Percentiles rank a stretch among this genome's conserved stretches.
These are phyloP conservation scores for Citrus trifoliata DNA, from an alignment of 345 rosid species.

Conservation along the genomic window DNA sequence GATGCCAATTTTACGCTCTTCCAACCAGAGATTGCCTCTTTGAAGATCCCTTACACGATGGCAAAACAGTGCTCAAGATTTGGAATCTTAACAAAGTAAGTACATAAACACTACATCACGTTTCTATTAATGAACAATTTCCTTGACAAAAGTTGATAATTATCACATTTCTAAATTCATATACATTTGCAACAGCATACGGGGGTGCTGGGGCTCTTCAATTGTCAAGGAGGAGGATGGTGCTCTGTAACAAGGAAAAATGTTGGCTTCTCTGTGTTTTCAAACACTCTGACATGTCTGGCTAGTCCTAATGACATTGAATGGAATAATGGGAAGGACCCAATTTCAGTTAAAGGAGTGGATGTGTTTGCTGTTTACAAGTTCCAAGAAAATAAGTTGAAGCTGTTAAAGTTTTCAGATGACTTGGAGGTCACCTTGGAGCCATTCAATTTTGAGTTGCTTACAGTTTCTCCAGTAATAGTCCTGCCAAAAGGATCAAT, in stretches of 20 bases:
- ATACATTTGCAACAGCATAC: slow-evolving; percentile 27
- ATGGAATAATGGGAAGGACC: slow-evolving; percentile 44
- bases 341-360: slow-evolving; percentile 13
- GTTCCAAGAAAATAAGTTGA: slow-evolving; percentile 15
- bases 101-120: background rate
- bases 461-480: slow-evolving; percentile 29
- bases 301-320: slow-evolving; percentile 40
- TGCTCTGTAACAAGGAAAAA: slow-evolving; percentile 42
- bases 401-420: slow-evolving; percentile 12
- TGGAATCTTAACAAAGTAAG: slow-evolving; percentile 62
- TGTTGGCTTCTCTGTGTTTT: slow-evolving; percentile 39
- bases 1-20: slow-evolving; percentile 52
- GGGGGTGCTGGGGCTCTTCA: slow-evolving; percentile 54
- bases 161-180: background rate
- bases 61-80: slow-evolving; percentile 62
- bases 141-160: background rate
- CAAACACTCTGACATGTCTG: slow-evolving; percentile 32
- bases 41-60: slow-evolving; percentile 55
- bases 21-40: slow-evolving; percentile 55
- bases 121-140: background rate
- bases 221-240: slow-evolving; percentile 75
- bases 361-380: slow-evolving; percentile 8
- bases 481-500: background rate
- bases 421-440: slow-evolving; percentile 16
- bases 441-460: slow-evolving; percentile 23